Base-by-base conservation (phyloP, 306 rosid genomes). In the Castanea mollissima region DNA sequence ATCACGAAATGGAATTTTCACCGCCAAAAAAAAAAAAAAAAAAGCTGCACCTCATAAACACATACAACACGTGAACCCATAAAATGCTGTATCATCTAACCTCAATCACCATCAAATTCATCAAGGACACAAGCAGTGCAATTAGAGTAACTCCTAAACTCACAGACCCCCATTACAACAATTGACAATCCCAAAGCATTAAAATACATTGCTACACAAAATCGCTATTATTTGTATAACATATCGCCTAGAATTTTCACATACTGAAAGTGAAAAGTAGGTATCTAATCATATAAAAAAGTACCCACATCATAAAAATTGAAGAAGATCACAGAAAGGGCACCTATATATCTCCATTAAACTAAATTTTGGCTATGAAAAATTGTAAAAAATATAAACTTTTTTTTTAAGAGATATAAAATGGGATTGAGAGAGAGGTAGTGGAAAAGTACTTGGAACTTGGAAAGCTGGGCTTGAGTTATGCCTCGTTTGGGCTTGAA, bases 401-500 rank as follows among this genome's bases (percentile, higher is more conserved):
- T 35, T 20, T 7, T 5, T 1, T 8, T 23, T 23, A 18, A 13
- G 51, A 21, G 3, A 29, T 3, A 65, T 3, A 55, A 25, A 27
- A 20, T 9, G 32, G 38, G 57, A 3, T 34, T 8, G 25, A 35
- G 59, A 32, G 57, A 54, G 56, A 20, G 35, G 64, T 25, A 9
- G 49, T 16, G 51, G 46, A 73, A 49, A 57, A 35, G 16, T 27
- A 92, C 94, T 57, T 81, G 90, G 60, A 92, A 88, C 74, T 87
- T 88, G 14, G 90, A 76, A 49, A 92, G 89, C 57, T 92, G 97
- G 21, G 83, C 27, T 20, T 83, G 67, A 19, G 87, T 79, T 11
- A 92, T 16, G 64, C 86, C 89, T 84, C 80, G 75, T 74, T 55
- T 88, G 58, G 93, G 75, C 4, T 80, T 82, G 86, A 88, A 92